phyloP scores from a whole-genome alignment of 345 rosid species.

The Gossypium arboreum region DNA sequence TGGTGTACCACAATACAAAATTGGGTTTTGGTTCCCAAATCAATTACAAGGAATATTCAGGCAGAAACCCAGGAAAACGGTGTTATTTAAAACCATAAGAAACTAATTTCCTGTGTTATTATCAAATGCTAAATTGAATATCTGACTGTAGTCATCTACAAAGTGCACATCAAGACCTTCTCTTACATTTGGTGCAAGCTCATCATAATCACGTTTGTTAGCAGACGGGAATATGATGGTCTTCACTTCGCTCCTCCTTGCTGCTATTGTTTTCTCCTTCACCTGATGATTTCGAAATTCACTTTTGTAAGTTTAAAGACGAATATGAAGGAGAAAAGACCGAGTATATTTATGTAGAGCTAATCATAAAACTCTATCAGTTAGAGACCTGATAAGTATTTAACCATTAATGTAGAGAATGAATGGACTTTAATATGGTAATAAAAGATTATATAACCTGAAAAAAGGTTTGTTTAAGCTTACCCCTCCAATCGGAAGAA shows the following conservation, averaged over 20 bases:
- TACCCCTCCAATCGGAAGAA: slow-evolving; percentile 99
- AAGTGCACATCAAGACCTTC: slow-evolving; percentile 96
- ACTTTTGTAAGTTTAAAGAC: neutral
- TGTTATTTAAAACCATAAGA: neutral
- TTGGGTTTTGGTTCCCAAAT: neutral
- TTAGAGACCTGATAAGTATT: neutral
- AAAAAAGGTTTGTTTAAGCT: slow-evolving; percentile 20
- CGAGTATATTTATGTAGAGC: neutral
- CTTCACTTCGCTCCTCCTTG: slow-evolving; percentile 86
- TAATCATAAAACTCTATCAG: neutral
- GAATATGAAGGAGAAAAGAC: neutral
- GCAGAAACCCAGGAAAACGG: neutral
- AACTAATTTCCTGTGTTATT: slow-evolving; percentile 3
- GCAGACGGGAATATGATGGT: slow-evolving; percentile 87
- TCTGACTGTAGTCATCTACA: slow-evolving; percentile 70
- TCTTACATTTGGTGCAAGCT: slow-evolving; percentile 77
- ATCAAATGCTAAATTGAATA: slow-evolving; percentile 63
- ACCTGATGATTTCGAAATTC: slow-evolving; percentile 43
- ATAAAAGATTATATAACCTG: neutral
- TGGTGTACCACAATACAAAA: neutral
- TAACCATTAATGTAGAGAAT: too few relatives aligned
- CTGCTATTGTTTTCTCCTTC: slow-evolving; percentile 94
- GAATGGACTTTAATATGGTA: too few relatives aligned
- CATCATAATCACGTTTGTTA: slow-evolving; percentile 88
- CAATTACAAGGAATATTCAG: slow-evolving; percentile 1